These are phyloP conservation scores for Cyberlindnera xylosilytica DNA, from an alignment of 805 yeast species.

Conservation along the genomic window DNA sequence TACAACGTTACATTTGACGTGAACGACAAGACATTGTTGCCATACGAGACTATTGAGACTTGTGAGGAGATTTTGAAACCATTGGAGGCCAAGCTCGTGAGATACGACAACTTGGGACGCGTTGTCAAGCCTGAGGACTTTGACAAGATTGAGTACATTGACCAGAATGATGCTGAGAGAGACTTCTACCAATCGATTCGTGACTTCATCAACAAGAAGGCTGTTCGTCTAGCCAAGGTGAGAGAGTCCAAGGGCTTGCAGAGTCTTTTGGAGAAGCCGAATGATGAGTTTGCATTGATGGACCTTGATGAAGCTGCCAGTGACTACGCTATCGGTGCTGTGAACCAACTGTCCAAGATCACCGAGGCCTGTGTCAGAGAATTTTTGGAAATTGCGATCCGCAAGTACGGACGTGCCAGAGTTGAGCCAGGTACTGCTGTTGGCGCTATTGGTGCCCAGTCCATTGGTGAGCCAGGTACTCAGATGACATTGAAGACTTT, in stretches of 20 bases:
- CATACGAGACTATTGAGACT: conserved; percentile 60
- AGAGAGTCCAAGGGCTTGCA: conserved; percentile 54
- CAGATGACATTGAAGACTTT: conserved; percentile 96
- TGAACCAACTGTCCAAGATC: conserved; percentile 65
- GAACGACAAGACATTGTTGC: conserved; percentile 55
- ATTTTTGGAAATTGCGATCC: conserved; percentile 73
- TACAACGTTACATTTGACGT: conserved; percentile 63
- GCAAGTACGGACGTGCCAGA: conserved; percentile 81
- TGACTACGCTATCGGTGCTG: conserved; percentile 41
- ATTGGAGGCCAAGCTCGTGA: conserved; percentile 52
- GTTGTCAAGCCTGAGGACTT: conserved; percentile 41
- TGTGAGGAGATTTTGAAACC: conserved; percentile 59
- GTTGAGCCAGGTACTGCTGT: conserved; percentile 99
- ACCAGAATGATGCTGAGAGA: conserved; percentile 85
- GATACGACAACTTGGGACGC: conserved; percentile 74
- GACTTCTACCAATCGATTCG: conserved; percentile 76
- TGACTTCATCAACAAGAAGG: conserved; percentile 57
- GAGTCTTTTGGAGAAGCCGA: conserved; percentile 41
- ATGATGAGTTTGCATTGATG: conserved; percentile 40
- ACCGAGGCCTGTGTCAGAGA: conserved; percentile 54
- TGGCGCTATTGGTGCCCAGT: conserved; percentile 98
- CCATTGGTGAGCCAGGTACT: conserved; percentile 99
- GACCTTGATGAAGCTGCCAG: conserved; percentile 37
- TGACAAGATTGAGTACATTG: conserved; percentile 62
- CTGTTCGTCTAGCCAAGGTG: conserved; percentile 49